phyloP scores from a whole-genome alignment of 176 grass and related monocot species.

The Thalia dealbata region DNA sequence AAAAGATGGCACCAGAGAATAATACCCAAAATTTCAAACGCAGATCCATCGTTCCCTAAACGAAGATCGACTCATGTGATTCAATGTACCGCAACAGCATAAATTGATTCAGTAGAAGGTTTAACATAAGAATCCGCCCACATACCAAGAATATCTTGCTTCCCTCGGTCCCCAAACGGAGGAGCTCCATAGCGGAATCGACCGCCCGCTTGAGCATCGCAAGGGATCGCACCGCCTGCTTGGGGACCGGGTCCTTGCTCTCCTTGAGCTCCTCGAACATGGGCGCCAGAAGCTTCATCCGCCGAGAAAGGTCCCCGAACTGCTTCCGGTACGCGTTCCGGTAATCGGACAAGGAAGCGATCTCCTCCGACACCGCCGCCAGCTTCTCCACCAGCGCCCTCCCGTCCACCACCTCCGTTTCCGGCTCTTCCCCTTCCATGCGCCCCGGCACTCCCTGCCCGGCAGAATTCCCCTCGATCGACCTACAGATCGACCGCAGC shows the following conservation, averaged over 20 bases:
- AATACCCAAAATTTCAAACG: background rate
- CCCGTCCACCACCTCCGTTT: constrained; percentile 2
- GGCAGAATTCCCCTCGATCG: background rate
- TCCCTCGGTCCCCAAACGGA: constrained; percentile 56
- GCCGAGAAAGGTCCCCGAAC: constrained; percentile 75
- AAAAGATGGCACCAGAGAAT: background rate
- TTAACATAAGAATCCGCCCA: background rate
- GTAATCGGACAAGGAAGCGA: constrained; percentile 53
- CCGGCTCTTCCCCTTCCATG: constrained; percentile 4
- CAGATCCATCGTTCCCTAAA: background rate
- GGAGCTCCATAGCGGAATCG: constrained; percentile 44
- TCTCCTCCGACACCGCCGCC: constrained; percentile 43
- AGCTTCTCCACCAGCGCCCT: constrained; percentile 41
- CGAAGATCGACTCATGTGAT: background rate
- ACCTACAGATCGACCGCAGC: background rate
- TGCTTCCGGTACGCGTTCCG: constrained; percentile 73
- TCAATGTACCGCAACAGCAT: background rate
- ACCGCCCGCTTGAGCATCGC: constrained; percentile 46
- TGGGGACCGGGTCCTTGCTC: constrained; percentile 31
- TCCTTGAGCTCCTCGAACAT: constrained; percentile 96
- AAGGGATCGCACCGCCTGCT: constrained; percentile 28
- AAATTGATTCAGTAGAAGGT: background rate
- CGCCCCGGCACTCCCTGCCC: background rate
- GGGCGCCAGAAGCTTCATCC: constrained; percentile 84
- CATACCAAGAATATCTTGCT: constrained; percentile 96